Evolutionary conservation across 768 basidiomycete species (phyloP), one percentile per base, ranked within the genome.

Genomic region (Mycena vitilis): DNA sequence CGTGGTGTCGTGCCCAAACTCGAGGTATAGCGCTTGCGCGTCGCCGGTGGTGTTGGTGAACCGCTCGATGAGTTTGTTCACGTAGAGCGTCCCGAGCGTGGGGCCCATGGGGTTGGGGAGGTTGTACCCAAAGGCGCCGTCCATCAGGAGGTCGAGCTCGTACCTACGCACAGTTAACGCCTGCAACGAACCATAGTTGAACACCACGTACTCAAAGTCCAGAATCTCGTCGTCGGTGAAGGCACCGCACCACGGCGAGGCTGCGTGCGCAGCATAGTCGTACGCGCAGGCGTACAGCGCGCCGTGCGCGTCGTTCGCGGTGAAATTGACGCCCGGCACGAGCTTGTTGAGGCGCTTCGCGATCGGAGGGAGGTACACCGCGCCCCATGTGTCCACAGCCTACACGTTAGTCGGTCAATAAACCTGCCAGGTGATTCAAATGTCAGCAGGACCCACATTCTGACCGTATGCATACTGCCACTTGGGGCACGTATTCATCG

Each of bases 31-130:
- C 44, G 11, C 15, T 20, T 45, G 44, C 44, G 44, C 44, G 44
- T 45, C 44, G 6, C 44, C 44, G 15, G 44, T 45, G 18, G 16
- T 18, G 18, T 45, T 51, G 78, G 79, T 16, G 44, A 15, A 79
- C 78, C 83, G 79, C 34, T 82, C 80, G 10, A 83, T 74, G 48
- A 85, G 80, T 66, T 77, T 79, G 63, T 78, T 75, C 25, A 83
- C 71, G 68, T 77, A 84, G 55, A 84, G 76, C 10, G 80, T 74
- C 36, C 83, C 82, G 37, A 84, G 75, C 34, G 79, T 63, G 10
- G 80, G 77, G 25, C 82, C 81, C 61, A 79, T 45, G 15, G 44
- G 44, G 44, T 16, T 45, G 10, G 44, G 44, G 44, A 45, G 44
- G 44, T 45, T 45, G 44, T 45, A 45, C 44, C 44, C 44, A 16